Base-by-base conservation (phyloP, 1,284 basidiomycete species). In the Meripilus lineatus region DNA sequence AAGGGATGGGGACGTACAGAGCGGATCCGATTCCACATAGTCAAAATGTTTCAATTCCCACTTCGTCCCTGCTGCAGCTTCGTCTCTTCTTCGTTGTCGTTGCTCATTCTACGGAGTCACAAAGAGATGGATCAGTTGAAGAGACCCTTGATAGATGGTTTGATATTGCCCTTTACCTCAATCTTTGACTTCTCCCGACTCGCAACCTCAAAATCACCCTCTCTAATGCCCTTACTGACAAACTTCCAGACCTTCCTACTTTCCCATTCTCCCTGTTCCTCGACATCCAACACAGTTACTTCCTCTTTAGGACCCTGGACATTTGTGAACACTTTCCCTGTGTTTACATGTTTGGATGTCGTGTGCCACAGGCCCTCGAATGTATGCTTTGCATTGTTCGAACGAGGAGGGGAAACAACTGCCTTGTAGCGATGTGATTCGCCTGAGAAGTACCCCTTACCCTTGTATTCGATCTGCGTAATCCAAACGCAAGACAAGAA, bases 371-470 rank as follows among this genome's bases (percentile, higher is more conserved):
- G 81, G 32, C 95, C 95, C 62, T 96, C 91, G 50, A 90, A 75
- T 17, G 82, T 72, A 61, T 81, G 75, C 44, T 74, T 55, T 3
- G 69, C 57, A 44, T 69, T 63, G 34, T 65, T 56, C 17, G 67
- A 56, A 32, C 58, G 55, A 17, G 74, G 68, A 23, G 73, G 64
- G 1, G 74, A 66, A 25, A 95, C 64, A 11, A 74, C 73, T 4
- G 95, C 92, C 66, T 93, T 95, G 81, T 90, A 96, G 8, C 83
- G 76, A 69, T 99, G 95, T 2, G 90, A 81, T 66, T 94, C 96
- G 52, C 94, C 93, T 23, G 82, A 81, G 61, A 97, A 93, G 71
- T 94, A 97, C 26, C 91, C 95, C 59, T 92, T 93, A 66, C 94
- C 95, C 58, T 92, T 89, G 77, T 96, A 98, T 56, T 92, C 88